phyloP scores from a whole-genome alignment of 345 rosid genomes.

The Adansonia digitata region DNA sequence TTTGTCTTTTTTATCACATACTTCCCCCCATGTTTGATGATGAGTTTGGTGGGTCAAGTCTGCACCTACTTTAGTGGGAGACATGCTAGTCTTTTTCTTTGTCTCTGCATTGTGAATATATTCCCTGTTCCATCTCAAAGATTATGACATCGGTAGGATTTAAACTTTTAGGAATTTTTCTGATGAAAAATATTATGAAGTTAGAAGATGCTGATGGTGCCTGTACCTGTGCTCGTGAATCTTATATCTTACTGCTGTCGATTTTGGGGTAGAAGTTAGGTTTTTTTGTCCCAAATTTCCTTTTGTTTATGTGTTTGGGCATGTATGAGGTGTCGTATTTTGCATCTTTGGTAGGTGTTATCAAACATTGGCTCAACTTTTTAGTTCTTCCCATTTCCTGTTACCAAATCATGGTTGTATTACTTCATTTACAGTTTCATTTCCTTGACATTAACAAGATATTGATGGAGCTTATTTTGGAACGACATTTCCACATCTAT shows the following conservation, averaged over 20 bases:
- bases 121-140: neutral
- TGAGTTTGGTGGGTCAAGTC: neutral
- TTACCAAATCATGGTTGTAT: neutral
- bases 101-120: neutral
- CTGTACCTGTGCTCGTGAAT: neutral
- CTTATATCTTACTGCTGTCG: neutral
- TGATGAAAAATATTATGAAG: neutral
- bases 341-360: neutral
- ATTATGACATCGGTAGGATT: neutral
- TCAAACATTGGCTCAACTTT: neutral
- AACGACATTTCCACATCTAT: conserved; percentile 85
- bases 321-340: neutral
- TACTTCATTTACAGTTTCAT: neutral
- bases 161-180: neutral
- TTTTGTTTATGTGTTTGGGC: neutral
- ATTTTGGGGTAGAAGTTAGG: neutral
- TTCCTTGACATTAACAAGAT: conserved; percentile 57
- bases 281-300: neutral
- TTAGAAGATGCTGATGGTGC: neutral
- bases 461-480: conserved; percentile 97
- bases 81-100: neutral
- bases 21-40: neutral
- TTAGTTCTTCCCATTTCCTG: neutral
- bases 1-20: neutral
- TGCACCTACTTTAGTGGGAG: conserved; percentile 1